These are phyloP conservation scores for Entelexis paramagnoliae DNA, from an alignment of 1,139 yeast genomes.

Conservation along the genomic window DNA sequence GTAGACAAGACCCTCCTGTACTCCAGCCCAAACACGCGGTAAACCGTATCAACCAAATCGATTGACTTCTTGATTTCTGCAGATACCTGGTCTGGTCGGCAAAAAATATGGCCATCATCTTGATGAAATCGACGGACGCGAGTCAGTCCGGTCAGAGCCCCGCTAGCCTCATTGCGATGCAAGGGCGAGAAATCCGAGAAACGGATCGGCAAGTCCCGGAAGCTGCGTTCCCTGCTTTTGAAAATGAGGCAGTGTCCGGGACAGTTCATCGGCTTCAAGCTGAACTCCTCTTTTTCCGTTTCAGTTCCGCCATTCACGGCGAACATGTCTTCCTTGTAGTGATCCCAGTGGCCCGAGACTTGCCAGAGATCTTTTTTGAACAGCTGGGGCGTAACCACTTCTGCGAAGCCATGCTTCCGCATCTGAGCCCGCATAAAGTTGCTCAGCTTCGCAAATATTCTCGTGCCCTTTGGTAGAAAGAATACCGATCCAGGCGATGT, in stretches of 20 bases:
- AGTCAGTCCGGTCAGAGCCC: conserved; percentile 81
- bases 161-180: conserved; percentile 92
- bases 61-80: conserved; percentile 69
- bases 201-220: conserved; percentile 91
- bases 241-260: conserved; percentile 95
- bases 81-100: conserved; percentile 79
- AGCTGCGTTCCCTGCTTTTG: conserved; percentile 78
- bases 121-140: conserved; percentile 97
- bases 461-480: conserved; percentile 97
- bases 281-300: conserved; percentile 37
- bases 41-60: conserved; percentile 66
- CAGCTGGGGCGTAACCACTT: conserved; percentile 86
- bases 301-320: conserved; percentile 35
- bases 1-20: conserved; percentile 87
- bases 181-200: conserved; percentile 93
- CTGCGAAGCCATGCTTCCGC: conserved; percentile 78
- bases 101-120: conserved; percentile 97
- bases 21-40: conserved; percentile 77
- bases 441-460: conserved; percentile 78
- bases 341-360: conserved; percentile 92
- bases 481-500: conserved; percentile 86
- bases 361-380: conserved; percentile 82
- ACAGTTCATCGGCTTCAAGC: conserved; percentile 96
- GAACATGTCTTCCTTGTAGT: conserved; percentile 92
- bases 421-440: conserved; percentile 72